These are phyloP conservation scores for Rhodamnia argentea DNA, from an alignment of 345 rosid species.

Conservation along the genomic window DNA sequence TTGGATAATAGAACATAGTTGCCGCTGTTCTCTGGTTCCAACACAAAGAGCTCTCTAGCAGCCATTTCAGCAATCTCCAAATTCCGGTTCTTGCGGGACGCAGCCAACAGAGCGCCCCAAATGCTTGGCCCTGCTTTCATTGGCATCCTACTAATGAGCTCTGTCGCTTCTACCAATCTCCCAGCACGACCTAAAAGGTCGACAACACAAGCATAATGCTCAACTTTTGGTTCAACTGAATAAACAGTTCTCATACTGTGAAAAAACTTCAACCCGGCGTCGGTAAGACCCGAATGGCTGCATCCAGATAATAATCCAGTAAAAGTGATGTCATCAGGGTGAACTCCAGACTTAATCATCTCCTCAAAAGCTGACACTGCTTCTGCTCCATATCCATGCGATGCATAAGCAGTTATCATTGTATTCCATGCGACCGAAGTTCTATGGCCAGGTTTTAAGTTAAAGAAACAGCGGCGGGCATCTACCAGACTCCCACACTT, in stretches of 20 bases:
- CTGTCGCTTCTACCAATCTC: conserved; percentile 29
- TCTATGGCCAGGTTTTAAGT: conserved; percentile 3
- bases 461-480: conserved; percentile 12
- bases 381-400: conserved; percentile 28
- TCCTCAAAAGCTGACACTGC: conserved; percentile 19
- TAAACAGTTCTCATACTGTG: conserved; percentile 24
- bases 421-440: conserved; percentile 40
- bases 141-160: conserved; percentile 35
- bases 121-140: conserved; percentile 39
- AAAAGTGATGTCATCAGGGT: conserved; percentile 39
- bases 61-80: conserved; percentile 25
- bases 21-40: conserved; percentile 48
- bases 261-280: conserved; percentile 32
- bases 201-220: conserved; percentile 51
- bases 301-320: conserved; percentile 48
- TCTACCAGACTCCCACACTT: conserved; percentile 27
- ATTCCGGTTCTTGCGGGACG: conserved; percentile 31
- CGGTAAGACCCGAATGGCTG: conserved; percentile 40
- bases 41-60: conserved; percentile 30
- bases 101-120: conserved; percentile 53
- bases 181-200: conserved; percentile 57
- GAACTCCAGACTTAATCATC: conserved; percentile 25
- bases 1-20: conserved; percentile 55
- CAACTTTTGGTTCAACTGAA: conserved; percentile 24
- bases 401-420: conserved; percentile 37